These are phyloP conservation scores for Penicillium nordicum DNA, from an alignment of 2,329 filamentous ascomycete genomes.

Conservation along the genomic window DNA sequence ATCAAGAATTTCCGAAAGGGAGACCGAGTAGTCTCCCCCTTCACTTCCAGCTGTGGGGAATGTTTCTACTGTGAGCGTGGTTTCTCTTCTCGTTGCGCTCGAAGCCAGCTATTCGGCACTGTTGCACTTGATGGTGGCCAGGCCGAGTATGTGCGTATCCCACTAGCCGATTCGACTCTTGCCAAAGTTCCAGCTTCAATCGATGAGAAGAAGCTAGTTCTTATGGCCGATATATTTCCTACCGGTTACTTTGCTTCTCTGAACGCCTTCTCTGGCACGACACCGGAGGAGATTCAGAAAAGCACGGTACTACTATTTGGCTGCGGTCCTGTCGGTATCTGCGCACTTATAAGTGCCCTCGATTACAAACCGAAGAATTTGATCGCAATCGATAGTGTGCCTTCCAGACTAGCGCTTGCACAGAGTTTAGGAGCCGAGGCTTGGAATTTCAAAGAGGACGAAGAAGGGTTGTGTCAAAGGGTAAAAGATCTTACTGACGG, in stretches of 20 bases:
- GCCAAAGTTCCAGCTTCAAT: conserved; percentile 67
- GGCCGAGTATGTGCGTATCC: conserved; percentile 76
- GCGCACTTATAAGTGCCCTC: conserved; percentile 71
- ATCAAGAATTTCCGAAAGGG: conserved; percentile 67
- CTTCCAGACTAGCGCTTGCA: conserved; percentile 68
- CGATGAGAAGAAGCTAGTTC: conserved; percentile 67
- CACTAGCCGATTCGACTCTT: conserved; percentile 72
- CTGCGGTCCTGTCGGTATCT: conserved; percentile 78
- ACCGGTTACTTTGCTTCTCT: conserved; percentile 73
- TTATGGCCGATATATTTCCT: conserved; percentile 91
- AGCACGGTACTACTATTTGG: conserved; percentile 66
- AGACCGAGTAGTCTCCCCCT: conserved; percentile 76
- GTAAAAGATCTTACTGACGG: conserved; percentile 72
- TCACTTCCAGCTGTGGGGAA: conserved; percentile 69
- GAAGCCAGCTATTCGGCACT: conserved; percentile 67
- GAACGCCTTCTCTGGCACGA: conserved; percentile 65
- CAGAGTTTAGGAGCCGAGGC: conserved; percentile 71
- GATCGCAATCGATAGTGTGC: conserved; percentile 74
- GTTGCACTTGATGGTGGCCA: conserved; percentile 68
- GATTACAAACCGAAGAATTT: conserved; percentile 69
- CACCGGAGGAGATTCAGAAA: conserved; percentile 42
- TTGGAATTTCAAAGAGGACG: conserved; percentile 68
- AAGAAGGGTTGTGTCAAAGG: conserved; percentile 51
- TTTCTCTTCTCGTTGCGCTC: conserved; percentile 70
- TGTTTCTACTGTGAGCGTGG: conserved; percentile 81